Evolutionary conservation across 1,284 basidiomycete species (phyloP), one percentile per base, ranked within the genome.

Genomic region (Gymnopus androsaceus): DNA sequence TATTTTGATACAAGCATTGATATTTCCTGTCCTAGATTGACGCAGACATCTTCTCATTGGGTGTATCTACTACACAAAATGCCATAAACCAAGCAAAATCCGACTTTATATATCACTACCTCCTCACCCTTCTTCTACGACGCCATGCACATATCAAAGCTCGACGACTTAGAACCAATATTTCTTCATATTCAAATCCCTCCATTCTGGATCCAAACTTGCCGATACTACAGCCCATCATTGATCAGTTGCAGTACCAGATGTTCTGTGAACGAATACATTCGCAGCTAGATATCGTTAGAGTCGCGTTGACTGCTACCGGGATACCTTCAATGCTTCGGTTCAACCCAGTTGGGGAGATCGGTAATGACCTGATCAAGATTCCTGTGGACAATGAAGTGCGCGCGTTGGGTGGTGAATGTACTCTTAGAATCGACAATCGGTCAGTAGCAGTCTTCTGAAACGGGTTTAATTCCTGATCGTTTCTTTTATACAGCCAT

Each of bases 201-300:
- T 57, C 38, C n/a, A 33, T 55, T 12, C 45, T 63, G 56, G 57
- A 61, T 31, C 47, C 40, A 37, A 53, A 72, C 21, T 74, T 75
- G n/a, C 69, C 73, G 2, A 64, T 82, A 37, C 75, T 92, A 11
- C 85, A 85, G 49, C 88, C 87, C 0, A 74, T 91, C 57, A 84
- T 91, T 59, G 87, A 90, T 65, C 63, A 90, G 21, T 69, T 92
- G 36, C 90, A 91, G 68, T 92, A 92, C 64, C 80, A 82, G 61
- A 81, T 82, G 19, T 91, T 92, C 67, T 87, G 85, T 64, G 67
- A 78, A 54, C 77, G 84, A 56, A 75, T 91, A 38, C 77, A 80
- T 53, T 58, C 68, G 1, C 87, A 90, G 70, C 69, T 92, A 31
- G 68, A 72, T 44, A 77, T 75, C 59, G 75, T 84, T 49, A 73